Evolutionary conservation across 306 rosid genomes (phyloP), one percentile per base, ranked within the genome.

Genomic region (Castanopsis chinensis): DNA sequence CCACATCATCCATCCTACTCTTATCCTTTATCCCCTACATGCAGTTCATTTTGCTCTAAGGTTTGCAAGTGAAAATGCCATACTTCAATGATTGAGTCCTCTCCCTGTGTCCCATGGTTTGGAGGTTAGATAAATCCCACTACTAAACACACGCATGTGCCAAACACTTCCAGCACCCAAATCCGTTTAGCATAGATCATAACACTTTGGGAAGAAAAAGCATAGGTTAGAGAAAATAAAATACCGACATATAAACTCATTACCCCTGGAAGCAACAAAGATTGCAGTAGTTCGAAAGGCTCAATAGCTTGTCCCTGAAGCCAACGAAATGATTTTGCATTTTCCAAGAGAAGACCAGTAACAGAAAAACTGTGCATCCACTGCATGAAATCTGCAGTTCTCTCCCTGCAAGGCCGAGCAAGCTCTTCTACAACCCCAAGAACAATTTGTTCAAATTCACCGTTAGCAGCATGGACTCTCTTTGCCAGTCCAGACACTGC

Each of bases 281-380:
- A 89, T 59, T 87, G 93, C 78, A 95, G 85, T 71, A 95, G 85
- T 69, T 91, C 92, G 49, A 80, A 73, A 61, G 90, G 92, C 65
- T 87, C 96, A 63, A 85, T 81, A 75, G 88, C 86, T 81, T 85
- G 91, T 82, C 96, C 94, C 81, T 80, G 89, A 69, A 91, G 78
- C 73, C 64, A 71, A 74, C 79, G 86, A 69, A 90, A 52, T 75
- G 98, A 91, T 84, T 82, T 91, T 6, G 90, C 90, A 84, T 84
- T 89, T 88, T 91, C 97, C 81, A 95, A 88, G 85, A 91, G 78
- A 84, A 95, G 96, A 57, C 96, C 88, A 37, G 82, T 80, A 82
- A 92, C 95, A 18, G 97, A 82, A 80, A 94, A 94, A 73, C 90
- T 87, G 84, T 94, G 97, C 86, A 94, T 91, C 99, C 99, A 91